phyloP scores from a whole-genome alignment of 495 filamentous ascomycete genomes.

The Usnea hakonensis region DNA sequence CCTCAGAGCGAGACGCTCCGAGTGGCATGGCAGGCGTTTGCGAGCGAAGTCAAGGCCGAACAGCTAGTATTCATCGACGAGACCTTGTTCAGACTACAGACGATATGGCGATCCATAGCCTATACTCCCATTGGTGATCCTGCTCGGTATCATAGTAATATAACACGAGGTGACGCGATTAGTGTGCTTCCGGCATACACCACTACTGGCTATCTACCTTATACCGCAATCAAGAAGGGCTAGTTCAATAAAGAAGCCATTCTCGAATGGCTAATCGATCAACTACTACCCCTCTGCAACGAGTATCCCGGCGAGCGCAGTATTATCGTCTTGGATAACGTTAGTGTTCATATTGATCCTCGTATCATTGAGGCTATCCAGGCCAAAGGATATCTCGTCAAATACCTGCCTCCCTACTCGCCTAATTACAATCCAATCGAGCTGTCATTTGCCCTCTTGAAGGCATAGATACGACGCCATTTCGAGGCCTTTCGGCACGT shows the following conservation, averaged over 20 bases:
- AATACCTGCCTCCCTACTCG: not conserved
- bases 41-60: too few relatives aligned
- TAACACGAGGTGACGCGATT: not conserved
- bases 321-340: too few relatives aligned
- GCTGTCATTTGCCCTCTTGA: not conserved
- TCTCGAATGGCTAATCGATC: not conserved
- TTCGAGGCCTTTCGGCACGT: not conserved
- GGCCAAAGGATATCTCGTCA: not conserved
- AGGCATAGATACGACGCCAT: too few relatives aligned
- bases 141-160: slow-evolving; percentile 1
- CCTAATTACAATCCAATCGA: not conserved
- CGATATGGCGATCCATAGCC: too few relatives aligned
- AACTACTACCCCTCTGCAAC: slow-evolving; percentile 1
- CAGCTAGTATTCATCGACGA: too few relatives aligned
- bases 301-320: not conserved
- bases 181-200: not conserved
- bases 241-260: too few relatives aligned
- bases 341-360: too few relatives aligned
- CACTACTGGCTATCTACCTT: not conserved
- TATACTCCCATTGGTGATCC: too few relatives aligned
- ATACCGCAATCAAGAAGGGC: not conserved
- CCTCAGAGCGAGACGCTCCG: too few relatives aligned
- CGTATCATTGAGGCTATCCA: not conserved
- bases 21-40: too few relatives aligned
- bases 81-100: too few relatives aligned